Base-by-base conservation (phyloP, 306 rosid species). In the Cucumis melo region DNA sequence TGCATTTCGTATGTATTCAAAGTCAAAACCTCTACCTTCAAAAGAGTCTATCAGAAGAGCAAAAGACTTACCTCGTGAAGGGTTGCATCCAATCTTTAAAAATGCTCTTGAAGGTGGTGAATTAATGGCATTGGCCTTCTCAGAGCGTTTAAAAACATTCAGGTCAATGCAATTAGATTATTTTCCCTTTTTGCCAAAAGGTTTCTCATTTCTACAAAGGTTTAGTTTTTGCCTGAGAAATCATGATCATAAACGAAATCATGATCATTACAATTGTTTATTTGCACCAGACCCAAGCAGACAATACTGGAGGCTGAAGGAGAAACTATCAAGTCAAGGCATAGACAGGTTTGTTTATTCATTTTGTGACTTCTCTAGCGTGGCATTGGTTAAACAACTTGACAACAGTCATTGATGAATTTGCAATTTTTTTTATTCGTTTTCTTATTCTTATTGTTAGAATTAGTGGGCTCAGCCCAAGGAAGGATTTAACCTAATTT, bases 271-370 rank as follows among this genome's bases (percentile, higher is more conserved):
- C 38, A 68, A 17, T 66, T 79, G 51, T 51, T 54, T 82, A 76
- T 66, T 77, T 82, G 73, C 85, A 56, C 78, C 82, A 94, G 98
- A 86, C 93, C 96, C 73, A 92, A 94, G 91, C 96, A 90, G 81
- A 91, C 97, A 71, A 82, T 94, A 70, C 85, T 94, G 83, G 98
- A 94, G 88, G 86, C 98, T 78, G 97, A 93, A 87, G 97, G 98
- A 50, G 93, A 88, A 84, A 87, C 91, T 78, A 88, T 96, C 56
- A 91, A 87, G 74, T 89, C 91, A 57, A 93, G 87, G 89, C 84
- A 80, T 81, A 60, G 29, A 61, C 84, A 87, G 89, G 94, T 91
- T 23, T 79, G 54, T 42, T 41, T 39, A 38, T 36, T 20, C 0
- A 6, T 64, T 64, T 64, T 64, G 71, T 36, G 73, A 66, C 73